Percentiles rank a stretch among this genome's conserved stretches.
These are phyloP conservation scores for Termitomyces sp. DNA, from an alignment of 768 basidiomycete genomes.

Conservation along the genomic window DNA sequence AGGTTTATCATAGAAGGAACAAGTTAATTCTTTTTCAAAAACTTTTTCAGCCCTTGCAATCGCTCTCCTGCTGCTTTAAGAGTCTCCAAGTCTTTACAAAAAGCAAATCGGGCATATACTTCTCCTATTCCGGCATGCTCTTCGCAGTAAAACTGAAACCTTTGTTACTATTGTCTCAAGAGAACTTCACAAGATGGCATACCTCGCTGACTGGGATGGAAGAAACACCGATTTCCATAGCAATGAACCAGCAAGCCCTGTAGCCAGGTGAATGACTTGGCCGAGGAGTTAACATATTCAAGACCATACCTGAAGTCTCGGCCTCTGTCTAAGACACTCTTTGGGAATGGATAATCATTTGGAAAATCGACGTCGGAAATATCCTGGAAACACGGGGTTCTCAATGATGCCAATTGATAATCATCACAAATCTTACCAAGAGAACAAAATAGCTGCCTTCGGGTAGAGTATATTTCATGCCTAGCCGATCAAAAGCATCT, in stretches of 20 bases:
- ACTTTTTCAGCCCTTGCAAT: conserved; percentile 73
- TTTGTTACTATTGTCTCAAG: conserved; percentile 7
- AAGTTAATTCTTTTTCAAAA: conserved; percentile 27
- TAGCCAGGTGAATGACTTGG: not conserved
- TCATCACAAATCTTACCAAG: conserved; percentile 45
- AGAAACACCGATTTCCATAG: conserved; percentile 85
- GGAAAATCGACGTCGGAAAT: conserved; percentile 78
- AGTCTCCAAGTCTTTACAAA: conserved; percentile 93
- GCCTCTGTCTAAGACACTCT: conserved; percentile 71
- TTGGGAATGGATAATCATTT: conserved; percentile 80
- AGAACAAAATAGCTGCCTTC: conserved; percentile 92
- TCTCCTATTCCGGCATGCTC: conserved; percentile 87
- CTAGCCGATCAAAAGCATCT: conserved; percentile 78
- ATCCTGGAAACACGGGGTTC: conserved; percentile 43
- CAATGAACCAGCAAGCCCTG: conserved; percentile 96
- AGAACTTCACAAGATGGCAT: conserved; percentile 20
- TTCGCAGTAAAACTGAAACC: conserved; percentile 80
- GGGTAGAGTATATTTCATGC: conserved; percentile 82
- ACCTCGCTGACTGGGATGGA: conserved; percentile 96
- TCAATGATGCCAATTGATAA: not conserved
- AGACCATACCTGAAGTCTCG: conserved; percentile 73
- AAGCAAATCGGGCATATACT: conserved; percentile 83
- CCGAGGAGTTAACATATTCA: not conserved
- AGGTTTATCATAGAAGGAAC: conserved; percentile 5
- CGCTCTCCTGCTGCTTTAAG: conserved; percentile 79